These are phyloP conservation scores for Ogataea angusta DNA, from an alignment of 805 yeast genomes.

Conservation along the genomic window DNA sequence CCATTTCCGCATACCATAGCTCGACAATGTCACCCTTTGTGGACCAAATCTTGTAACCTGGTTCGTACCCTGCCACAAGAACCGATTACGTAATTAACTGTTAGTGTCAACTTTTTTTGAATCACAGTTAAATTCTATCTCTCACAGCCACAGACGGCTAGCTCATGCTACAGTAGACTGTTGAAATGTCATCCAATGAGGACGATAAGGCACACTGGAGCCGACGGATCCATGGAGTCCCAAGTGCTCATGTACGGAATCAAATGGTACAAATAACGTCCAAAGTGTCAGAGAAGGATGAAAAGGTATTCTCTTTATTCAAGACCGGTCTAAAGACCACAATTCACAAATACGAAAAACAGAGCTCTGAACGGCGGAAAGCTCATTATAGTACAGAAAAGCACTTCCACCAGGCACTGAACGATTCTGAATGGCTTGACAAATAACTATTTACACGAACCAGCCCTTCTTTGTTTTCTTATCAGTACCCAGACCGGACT, in stretches of 20 bases:
- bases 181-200: not conserved
- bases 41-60: no score
- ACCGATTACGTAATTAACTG: no score
- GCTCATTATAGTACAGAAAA: constrained; percentile 5
- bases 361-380: not conserved
- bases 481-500: constrained; percentile 66
- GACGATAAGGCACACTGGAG: constrained; percentile 10
- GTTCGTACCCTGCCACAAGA: no score
- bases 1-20: no score
- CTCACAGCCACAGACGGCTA: no score
- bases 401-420: constrained; percentile 4
- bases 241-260: constrained; percentile 6
- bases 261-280: constrained; percentile 7
- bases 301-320: constrained; percentile 16
- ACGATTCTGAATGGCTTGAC: constrained; percentile 20
- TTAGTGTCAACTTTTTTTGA: no score
- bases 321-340: constrained; percentile 18
- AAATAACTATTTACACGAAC: constrained; percentile 16
- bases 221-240: constrained; percentile 14
- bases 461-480: constrained; percentile 21
- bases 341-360: constrained; percentile 11
- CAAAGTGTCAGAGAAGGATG: constrained; percentile 17
- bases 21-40: no score
- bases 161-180: not conserved
- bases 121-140: no score